phyloP scores from a whole-genome alignment of 1,139 yeast genomes.

The Yamadazyma taylorii region DNA sequence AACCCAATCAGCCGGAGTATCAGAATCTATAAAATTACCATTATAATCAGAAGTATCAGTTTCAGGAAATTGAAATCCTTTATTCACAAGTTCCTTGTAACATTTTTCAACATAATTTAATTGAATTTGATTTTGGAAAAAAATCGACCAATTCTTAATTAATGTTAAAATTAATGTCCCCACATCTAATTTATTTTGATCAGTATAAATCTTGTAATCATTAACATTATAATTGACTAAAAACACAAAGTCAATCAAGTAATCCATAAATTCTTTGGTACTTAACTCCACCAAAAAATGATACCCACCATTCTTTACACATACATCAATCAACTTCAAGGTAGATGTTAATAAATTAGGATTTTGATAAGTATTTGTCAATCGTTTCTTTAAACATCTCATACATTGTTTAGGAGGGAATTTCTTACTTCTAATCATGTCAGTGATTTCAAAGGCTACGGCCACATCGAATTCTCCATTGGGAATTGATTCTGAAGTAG shows the following conservation, averaged over 20 bases:
- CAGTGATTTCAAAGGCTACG: constrained; percentile 83
- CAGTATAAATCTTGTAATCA: constrained; percentile 24
- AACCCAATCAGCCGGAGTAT: constrained; percentile 97
- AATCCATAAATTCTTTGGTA: constrained; percentile 84
- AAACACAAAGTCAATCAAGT: constrained; percentile 49
- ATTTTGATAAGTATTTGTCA: constrained; percentile 57
- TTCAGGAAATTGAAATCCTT: constrained; percentile 73
- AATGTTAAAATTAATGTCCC: constrained; percentile 60
- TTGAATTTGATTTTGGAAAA: constrained; percentile 70
- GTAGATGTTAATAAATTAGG: constrained; percentile 79
- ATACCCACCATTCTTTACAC: constrained; percentile 90
- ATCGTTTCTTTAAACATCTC: constrained; percentile 75
- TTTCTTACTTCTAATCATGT: constrained; percentile 78
- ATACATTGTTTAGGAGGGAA: constrained; percentile 83
- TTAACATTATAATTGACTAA: constrained; percentile 37
- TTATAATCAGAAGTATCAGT: constrained; percentile 37
- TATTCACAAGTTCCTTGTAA: constrained; percentile 58
- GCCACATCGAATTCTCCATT: constrained; percentile 87
- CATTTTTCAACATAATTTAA: constrained; percentile 63
- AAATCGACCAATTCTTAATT: constrained; percentile 75
- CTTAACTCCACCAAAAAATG: constrained; percentile 81
- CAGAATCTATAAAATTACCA: constrained; percentile 71
- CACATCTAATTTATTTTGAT: constrained; percentile 55
- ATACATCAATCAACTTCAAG: constrained; percentile 75
- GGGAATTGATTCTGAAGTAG: constrained; percentile 88